Conservation (phyloP, 139 green algal species). For the Klebsormidium nitens region DNA sequence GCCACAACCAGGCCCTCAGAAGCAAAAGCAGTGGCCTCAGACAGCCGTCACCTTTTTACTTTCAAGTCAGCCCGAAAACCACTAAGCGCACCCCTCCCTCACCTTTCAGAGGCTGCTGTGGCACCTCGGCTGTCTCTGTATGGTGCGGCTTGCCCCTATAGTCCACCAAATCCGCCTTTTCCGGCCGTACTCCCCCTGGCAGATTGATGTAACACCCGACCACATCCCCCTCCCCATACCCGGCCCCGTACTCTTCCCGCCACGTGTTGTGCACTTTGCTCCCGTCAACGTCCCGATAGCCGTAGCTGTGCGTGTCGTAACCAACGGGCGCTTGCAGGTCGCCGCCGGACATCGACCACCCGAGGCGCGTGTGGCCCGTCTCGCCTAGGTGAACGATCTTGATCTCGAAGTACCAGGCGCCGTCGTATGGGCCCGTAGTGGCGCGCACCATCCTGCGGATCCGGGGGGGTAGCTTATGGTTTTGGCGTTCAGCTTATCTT, state of each 20-base stretch:
- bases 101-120: no score
- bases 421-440: slow-evolving; percentile 36
- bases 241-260: slow-evolving; percentile 27
- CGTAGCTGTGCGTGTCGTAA: slow-evolving; percentile 42
- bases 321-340: slow-evolving; percentile 51
- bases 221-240: slow-evolving; percentile 39
- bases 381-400: slow-evolving; percentile 35
- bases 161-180: no score
- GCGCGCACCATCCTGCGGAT: slow-evolving; percentile 35
- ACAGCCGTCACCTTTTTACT: no score
- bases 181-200: slow-evolving; percentile 36
- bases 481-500: no score
- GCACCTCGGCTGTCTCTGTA: no score
- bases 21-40: no score
- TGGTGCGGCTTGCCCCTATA: no score
- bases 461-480: no score
- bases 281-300: slow-evolving; percentile 46
- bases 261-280: slow-evolving; percentile 41
- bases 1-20: no score
- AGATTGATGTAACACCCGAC: slow-evolving; percentile 66
- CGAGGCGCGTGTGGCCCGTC: slow-evolving; percentile 43
- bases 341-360: slow-evolving; percentile 33
- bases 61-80: no score
- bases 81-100: no score
- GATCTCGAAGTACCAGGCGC: slow-evolving; percentile 50